Conservation (phyloP, 306 rosid genomes). For the Dryas alaskensis region DNA sequence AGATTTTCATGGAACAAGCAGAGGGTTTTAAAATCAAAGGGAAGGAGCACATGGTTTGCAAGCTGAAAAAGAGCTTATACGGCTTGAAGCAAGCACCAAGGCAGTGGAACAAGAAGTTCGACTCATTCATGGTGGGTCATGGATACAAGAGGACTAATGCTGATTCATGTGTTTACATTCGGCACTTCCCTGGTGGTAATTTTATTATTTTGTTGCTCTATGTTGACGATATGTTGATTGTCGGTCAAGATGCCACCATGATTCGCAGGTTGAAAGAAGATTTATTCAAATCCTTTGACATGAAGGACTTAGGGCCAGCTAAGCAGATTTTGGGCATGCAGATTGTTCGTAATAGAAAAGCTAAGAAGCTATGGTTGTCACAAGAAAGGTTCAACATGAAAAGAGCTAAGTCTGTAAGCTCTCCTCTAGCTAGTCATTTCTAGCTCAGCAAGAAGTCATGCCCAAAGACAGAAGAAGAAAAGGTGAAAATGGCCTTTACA, state of each 20-base stretch:
- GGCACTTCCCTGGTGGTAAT: not conserved
- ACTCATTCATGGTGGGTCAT: too few relatives aligned
- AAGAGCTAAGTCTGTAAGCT: not conserved
- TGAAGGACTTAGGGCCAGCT: not conserved
- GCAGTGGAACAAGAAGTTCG: too few relatives aligned
- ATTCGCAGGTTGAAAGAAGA: not conserved
- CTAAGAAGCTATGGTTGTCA: too few relatives aligned
- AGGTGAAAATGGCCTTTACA: not conserved
- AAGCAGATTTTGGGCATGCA: not conserved
- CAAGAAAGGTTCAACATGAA: not conserved
- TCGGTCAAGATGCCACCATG: not conserved
- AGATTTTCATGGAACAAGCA: not conserved
- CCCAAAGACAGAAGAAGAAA: not conserved
- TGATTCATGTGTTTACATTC: too few relatives aligned
- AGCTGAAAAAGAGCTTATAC: not conserved
- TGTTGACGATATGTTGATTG: constrained; percentile 7
- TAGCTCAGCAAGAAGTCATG: not conserved
- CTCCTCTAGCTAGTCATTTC: not conserved
- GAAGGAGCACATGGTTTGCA: not conserved
- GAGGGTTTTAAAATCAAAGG: not conserved
- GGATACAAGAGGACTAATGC: too few relatives aligned
- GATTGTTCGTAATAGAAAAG: not conserved
- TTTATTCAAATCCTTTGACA: not conserved
- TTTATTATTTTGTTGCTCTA: not conserved
- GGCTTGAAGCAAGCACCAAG: not conserved